Conservation (phyloP, 164 flowering plant species). For the Aristolochia fimbriata region DNA sequence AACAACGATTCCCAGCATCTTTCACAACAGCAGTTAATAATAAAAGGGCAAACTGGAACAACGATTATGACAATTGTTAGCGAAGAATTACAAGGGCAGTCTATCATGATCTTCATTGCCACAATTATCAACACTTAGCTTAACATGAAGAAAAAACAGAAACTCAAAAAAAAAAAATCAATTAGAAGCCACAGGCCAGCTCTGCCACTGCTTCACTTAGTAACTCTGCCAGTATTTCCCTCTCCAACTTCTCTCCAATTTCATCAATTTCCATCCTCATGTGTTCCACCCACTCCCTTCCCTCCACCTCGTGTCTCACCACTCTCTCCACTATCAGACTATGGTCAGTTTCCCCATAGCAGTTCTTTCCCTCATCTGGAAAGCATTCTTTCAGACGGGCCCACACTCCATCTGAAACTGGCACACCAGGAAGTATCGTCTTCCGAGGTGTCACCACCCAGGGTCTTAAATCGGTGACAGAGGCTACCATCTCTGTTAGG, state of each 20-base stretch:
- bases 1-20: too few species aligned
- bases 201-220: slow-evolving; percentile 64
- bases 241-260: slow-evolving; percentile 55
- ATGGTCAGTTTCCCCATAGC: slow-evolving; percentile 30
- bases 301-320: slow-evolving; percentile 61
- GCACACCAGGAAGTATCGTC: slow-evolving; percentile 5
- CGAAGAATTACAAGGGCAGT: too few species aligned
- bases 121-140: background rate
- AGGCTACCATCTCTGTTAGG: slow-evolving; percentile 34
- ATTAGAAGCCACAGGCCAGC: slow-evolving; percentile 29
- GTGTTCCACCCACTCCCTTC: slow-evolving; percentile 48
- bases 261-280: slow-evolving; percentile 40
- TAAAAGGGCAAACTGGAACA: background rate
- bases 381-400: slow-evolving; percentile 26
- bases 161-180: slow-evolving; percentile 8
- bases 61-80: too few species aligned
- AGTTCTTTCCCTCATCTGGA: slow-evolving; percentile 16
- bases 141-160: background rate
- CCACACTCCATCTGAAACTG: slow-evolving; percentile 21
- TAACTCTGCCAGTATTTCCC: slow-evolving; percentile 59
- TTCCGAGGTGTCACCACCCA: slow-evolving; percentile 7
- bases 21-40: too few species aligned
- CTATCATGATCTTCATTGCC: too few species aligned
- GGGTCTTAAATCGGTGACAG: slow-evolving; percentile 12
- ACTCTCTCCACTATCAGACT: slow-evolving; percentile 52